Percentiles rank a stretch among this genome's conserved stretches.
phyloP scores from a whole-genome alignment of 164 flowering plant species.

The Cinnamomum chago region DNA sequence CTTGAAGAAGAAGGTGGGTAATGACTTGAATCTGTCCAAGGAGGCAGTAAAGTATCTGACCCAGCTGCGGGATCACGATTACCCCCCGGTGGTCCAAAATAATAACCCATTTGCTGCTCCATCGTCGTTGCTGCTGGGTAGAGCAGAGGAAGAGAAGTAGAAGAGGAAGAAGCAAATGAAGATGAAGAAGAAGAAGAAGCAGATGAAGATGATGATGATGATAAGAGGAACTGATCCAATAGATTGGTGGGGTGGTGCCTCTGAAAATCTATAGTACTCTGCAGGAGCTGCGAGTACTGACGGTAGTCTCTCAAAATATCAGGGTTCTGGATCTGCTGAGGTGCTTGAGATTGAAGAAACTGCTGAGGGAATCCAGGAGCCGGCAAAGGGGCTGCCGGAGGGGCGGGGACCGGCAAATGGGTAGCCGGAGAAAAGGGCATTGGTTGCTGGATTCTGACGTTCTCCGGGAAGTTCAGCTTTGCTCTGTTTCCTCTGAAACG shows the following conservation, averaged over 20 bases:
- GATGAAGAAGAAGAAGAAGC: neutral
- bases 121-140: neutral
- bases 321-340: conserved; percentile 6
- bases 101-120: neutral
- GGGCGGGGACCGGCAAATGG: conserved; percentile 12
- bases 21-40: conserved; percentile 2
- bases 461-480: conserved; percentile 73
- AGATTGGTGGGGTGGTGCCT: conserved; percentile 21
- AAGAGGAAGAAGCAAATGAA: neutral
- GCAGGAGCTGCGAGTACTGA: conserved; percentile 52
- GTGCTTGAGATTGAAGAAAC: conserved; percentile 8
- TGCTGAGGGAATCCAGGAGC: neutral
- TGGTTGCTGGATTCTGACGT: conserved; percentile 35
- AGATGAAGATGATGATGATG: conserved; percentile 9
- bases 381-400: conserved; percentile 23
- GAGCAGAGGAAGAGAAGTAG: conserved; percentile 8
- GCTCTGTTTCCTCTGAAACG: conserved; percentile 73
- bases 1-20: conserved; percentile 1
- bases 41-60: neutral
- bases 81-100: neutral
- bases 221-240: conserved; percentile 25
- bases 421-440: conserved; percentile 11
- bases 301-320: conserved; percentile 37
- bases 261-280: conserved; percentile 32
- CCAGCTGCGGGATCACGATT: neutral